A percentile compares a stretch with the other conserved stretches of the same genome.
phyloP scores from a whole-genome alignment of 345 rosid genomes.

The Diplotaxis tenuifolia region DNA sequence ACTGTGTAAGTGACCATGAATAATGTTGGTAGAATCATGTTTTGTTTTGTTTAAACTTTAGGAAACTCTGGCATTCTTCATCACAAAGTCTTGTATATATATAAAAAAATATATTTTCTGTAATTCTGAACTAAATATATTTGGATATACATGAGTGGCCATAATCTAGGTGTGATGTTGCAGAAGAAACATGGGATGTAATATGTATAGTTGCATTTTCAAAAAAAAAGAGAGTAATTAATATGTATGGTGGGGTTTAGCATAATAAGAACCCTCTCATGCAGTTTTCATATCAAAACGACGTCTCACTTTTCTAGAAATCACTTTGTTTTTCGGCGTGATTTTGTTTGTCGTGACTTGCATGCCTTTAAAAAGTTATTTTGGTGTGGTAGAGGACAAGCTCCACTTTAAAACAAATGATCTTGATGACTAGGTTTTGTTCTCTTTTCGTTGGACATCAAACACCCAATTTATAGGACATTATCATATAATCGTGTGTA shows the following conservation, averaged over 20 bases:
- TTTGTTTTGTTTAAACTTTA: neutral
- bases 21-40: neutral
- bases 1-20: no score
- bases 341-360: conserved; percentile 34
- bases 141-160: neutral
- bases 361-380: conserved; percentile 24
- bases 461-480: conserved; percentile 17
- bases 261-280: conserved; percentile 21
- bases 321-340: neutral
- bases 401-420: conserved; percentile 38
- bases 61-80: neutral
- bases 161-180: conserved; percentile 9
- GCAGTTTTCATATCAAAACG: conserved; percentile 28
- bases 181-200: conserved; percentile 10
- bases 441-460: conserved; percentile 40
- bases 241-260: conserved; percentile 22
- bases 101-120: no score
- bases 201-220: no score
- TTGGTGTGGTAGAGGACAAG: conserved; percentile 28
- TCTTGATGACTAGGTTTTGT: conserved; percentile 35
- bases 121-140: no score
- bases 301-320: conserved; percentile 21
- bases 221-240: neutral
- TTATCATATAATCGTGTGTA: conserved; percentile 16
- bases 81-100: neutral